These are phyloP conservation scores for Scheffersomyces coipomensis DNA, from an alignment of 805 yeast species.

Conservation along the genomic window DNA sequence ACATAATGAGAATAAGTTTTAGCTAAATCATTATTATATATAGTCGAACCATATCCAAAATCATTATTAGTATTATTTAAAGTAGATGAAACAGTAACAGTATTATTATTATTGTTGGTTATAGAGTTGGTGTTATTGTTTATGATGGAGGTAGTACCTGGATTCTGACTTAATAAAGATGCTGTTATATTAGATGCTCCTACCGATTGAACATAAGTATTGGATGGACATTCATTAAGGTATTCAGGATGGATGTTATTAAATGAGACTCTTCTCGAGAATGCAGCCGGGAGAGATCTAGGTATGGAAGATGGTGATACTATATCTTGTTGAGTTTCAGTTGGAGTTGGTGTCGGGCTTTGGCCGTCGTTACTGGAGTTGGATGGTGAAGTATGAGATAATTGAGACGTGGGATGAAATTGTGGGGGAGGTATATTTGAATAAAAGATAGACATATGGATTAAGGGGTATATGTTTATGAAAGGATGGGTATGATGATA, in stretches of 20 bases:
- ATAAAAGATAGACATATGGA: too few species aligned
- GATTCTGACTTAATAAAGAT: not conserved
- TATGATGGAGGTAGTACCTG: slow-evolving; percentile 1
- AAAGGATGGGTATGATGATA: too few species aligned
- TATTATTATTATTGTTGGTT: slow-evolving; percentile 1
- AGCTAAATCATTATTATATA: slow-evolving; percentile 18
- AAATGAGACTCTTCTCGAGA: slow-evolving; percentile 43
- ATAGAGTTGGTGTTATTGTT: slow-evolving; percentile 2
- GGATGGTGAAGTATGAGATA: not conserved
- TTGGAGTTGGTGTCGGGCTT: not conserved
- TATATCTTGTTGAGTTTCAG: too few species aligned
- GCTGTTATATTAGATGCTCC: not conserved
- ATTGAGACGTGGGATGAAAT: not conserved
- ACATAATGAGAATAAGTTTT: slow-evolving; percentile 12
- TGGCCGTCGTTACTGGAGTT: too few species aligned
- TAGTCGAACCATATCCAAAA: slow-evolving; percentile 2
- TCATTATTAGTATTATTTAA: not conserved
- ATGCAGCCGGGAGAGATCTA: slow-evolving; percentile 5
- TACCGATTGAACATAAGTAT: not conserved
- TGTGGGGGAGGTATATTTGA: not conserved
- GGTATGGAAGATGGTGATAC: not conserved
- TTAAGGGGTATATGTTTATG: too few species aligned
- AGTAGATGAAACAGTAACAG: not conserved
- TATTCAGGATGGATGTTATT: slow-evolving; percentile 35
- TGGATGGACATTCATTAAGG: not conserved